These are phyloP conservation scores for Termitomyces sp. DNA, from an alignment of 768 basidiomycete species.

Conservation along the genomic window DNA sequence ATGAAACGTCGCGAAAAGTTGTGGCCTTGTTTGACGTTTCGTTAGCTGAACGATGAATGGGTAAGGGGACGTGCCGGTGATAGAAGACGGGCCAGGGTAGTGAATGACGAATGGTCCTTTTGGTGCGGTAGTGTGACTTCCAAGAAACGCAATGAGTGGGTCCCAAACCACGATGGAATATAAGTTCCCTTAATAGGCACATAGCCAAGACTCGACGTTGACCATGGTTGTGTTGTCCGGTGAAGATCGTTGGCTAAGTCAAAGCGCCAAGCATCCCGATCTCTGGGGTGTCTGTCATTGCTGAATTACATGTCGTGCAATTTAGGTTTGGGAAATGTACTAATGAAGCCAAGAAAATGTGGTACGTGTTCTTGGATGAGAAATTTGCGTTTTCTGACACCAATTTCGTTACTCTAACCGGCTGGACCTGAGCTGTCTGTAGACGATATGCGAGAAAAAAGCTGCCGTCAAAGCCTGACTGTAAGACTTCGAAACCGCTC, in stretches of 20 bases:
- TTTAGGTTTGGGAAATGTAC: too few relatives aligned
- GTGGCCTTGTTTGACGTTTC: not conserved
- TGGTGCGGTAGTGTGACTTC: too few relatives aligned
- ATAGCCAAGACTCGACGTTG: not conserved
- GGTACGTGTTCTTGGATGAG: not conserved
- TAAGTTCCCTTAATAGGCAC: not conserved
- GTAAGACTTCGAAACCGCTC: not conserved
- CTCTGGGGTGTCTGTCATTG: not conserved
- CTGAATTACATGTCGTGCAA: not conserved
- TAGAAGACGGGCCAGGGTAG: not conserved
- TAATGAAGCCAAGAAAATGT: not conserved
- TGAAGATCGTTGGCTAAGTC: too few relatives aligned
- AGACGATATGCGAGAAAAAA: not conserved
- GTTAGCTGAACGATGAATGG: not conserved
- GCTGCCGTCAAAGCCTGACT: not conserved
- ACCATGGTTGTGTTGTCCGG: too few relatives aligned
- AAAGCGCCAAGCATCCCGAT: not conserved
- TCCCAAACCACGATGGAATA: too few relatives aligned
- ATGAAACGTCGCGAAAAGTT: not conserved
- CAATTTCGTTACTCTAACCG: not conserved
- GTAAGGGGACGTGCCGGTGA: not conserved
- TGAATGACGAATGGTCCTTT: not conserved
- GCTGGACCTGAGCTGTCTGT: not conserved
- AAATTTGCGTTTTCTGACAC: not conserved
- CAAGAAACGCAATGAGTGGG: too few relatives aligned